phyloP scores from a whole-genome alignment of 2,329 filamentous ascomycete genomes.

The Alternaria brassicae region DNA sequence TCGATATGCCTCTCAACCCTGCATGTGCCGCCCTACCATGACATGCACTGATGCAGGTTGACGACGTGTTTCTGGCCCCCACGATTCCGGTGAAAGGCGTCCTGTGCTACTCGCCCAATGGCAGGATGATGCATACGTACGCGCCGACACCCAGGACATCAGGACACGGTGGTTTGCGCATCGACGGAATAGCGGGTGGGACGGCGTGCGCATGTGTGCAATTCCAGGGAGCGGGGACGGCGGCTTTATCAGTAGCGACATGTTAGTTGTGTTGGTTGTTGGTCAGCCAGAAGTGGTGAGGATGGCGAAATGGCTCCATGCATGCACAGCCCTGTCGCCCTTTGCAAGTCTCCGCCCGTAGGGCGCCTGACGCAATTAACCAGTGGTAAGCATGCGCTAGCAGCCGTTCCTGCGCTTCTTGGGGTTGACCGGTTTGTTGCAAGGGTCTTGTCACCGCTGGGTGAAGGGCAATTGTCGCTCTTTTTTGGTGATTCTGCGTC shows the following conservation, averaged over 20 bases:
- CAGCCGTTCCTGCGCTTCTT: slow-evolving; percentile 30
- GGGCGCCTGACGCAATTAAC: slow-evolving; percentile 16
- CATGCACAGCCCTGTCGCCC: slow-evolving; percentile 26
- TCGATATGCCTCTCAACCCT: slow-evolving; percentile 1
- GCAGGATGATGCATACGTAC: slow-evolving; percentile 14
- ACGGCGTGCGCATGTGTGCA: slow-evolving; percentile 22
- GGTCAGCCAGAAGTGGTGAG: slow-evolving; percentile 4
- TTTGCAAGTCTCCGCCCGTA: slow-evolving; percentile 19
- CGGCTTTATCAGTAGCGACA: slow-evolving; percentile 18
- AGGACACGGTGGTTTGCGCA: slow-evolving; percentile 13
- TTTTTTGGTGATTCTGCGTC: not conserved
- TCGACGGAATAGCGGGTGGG: slow-evolving; percentile 5
- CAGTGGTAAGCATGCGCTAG: slow-evolving; percentile 22
- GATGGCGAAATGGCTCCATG: slow-evolving; percentile 9
- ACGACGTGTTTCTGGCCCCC: slow-evolving; percentile 27
- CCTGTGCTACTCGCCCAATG: slow-evolving; percentile 15
- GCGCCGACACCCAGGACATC: slow-evolving; percentile 14
- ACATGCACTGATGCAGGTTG: slow-evolving; percentile 16
- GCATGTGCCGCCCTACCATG: slow-evolving; percentile 11
- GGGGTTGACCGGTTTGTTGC: slow-evolving; percentile 28
- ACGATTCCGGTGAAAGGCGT: slow-evolving; percentile 26
- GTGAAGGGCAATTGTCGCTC: not conserved
- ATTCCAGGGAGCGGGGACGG: slow-evolving; percentile 12
- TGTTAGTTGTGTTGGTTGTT: not conserved
- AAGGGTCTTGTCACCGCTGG: slow-evolving; percentile 10